Base-by-base conservation (phyloP, 2,329 filamentous ascomycete species). In the Monilinia fructicola region DNA sequence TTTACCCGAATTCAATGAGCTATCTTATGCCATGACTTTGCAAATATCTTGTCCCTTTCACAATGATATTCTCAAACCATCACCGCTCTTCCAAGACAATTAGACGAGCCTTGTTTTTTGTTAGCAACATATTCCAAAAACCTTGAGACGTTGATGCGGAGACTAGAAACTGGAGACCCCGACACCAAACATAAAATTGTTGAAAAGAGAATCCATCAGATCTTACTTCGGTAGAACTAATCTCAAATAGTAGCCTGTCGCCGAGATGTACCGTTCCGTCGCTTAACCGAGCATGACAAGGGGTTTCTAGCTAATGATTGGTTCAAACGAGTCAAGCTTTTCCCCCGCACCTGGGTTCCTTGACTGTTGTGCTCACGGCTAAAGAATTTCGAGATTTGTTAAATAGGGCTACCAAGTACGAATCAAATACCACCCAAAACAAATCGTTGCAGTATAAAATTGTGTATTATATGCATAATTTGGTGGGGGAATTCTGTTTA, bases 281-380 rank as follows among this genome's bases (percentile, higher is more conserved):
- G 58, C 58, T 61, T 50, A 38, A 26, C 16, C 2, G 18, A 21
- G 10, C 9, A 61, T 2, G 14, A 31, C 48, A 55, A 55, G 52
- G 60, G 28, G 28, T 16, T 12, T 50, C 28, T 26, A 38, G 14
- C 21, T 50, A 38, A 61, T 61, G 44, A 61, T 50, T 50, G 44
- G 58, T 26, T 52, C 58, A 61, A 55, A 38, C 52, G 60, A 55
- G 60, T 42, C n/a, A 28, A 64, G 23, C 52, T 31, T 35, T 50
- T 38, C 21, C 58, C 44, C 48, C 58, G 26, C 44, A 44, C 35
- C 44, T 60, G 21, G 44, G 28, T 38, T 14, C 26, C 4, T 59
- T 31, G 23, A 12, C 28, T n/a, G 28, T 54, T 26, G 31, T 48
- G 16, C 7, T 4, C 21, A 35, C 64, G 64, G 64, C 31, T 65